Evolutionary conservation across 306 rosid genomes (phyloP).

Genomic region (Coriaria nepalensis): DNA sequence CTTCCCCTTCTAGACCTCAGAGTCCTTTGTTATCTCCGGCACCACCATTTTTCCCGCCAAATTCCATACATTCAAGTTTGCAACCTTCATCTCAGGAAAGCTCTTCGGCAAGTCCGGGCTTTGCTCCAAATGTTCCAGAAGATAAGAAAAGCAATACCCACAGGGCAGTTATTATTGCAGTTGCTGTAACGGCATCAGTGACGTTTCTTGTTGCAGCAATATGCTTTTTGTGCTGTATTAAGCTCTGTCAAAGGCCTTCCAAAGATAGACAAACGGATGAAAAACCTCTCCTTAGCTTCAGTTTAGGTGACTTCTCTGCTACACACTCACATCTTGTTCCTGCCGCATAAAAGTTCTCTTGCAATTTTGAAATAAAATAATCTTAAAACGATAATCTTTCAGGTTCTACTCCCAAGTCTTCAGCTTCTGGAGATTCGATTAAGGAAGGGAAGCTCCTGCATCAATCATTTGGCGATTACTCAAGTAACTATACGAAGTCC

Average conservation of each 20-base stretch:
- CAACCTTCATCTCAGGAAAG: slow-evolving; percentile 11
- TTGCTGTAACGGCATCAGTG: slow-evolving; percentile 43
- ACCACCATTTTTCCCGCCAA: slow-evolving; percentile 12
- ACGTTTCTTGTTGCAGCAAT: slow-evolving; percentile 42
- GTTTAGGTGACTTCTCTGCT: slow-evolving; percentile 45
- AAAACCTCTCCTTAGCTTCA: slow-evolving; percentile 78
- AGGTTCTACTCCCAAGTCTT: slow-evolving; percentile 39
- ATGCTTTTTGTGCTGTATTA: slow-evolving; percentile 39
- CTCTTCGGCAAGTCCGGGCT: slow-evolving; percentile 12
- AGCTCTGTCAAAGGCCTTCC: slow-evolving; percentile 24
- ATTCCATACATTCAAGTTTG: background rate
- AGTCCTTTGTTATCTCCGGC: slow-evolving; percentile 8
- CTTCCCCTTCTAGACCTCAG: slow-evolving; percentile 18
- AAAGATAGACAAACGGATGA: slow-evolving; percentile 45
- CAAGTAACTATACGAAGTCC: slow-evolving; percentile 19
- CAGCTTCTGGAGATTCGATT: slow-evolving; percentile 22
- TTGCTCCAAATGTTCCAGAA: slow-evolving; percentile 13
- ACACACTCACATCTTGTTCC: slow-evolving; percentile 3
- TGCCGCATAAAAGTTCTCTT: slow-evolving; percentile 21
- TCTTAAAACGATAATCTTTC: slow-evolving; percentile 14
- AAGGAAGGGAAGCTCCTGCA: slow-evolving; percentile 37
- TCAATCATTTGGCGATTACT: slow-evolving; percentile 29
- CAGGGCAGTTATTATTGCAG: slow-evolving; percentile 26
- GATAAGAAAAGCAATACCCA: slow-evolving; percentile 13
- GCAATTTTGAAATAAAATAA: background rate